phyloP scores from a whole-genome alignment of 495 filamentous ascomycete genomes.

The Lasiosphaeris hirsuta region DNA sequence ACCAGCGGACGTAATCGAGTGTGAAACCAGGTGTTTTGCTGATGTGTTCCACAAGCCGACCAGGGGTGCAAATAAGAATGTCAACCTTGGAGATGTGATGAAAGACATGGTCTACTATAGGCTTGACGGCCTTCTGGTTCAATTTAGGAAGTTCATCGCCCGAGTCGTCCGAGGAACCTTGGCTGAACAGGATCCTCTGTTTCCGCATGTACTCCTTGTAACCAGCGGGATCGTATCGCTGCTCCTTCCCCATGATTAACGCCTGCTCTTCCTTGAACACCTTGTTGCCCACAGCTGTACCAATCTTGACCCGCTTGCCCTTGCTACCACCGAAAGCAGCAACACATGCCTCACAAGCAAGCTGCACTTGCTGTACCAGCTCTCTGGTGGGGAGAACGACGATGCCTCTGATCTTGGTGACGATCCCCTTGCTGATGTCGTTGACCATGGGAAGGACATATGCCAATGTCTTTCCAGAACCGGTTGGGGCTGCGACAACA shows the following conservation, averaged over 20 bases:
- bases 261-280: constrained; percentile 72
- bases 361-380: constrained; percentile 76
- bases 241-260: constrained; percentile 58
- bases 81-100: constrained; percentile 68
- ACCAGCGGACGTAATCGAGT: constrained; percentile 72
- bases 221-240: constrained; percentile 40
- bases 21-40: constrained; percentile 77
- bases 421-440: constrained; percentile 55
- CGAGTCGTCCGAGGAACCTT: constrained; percentile 23
- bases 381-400: constrained; percentile 89
- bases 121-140: constrained; percentile 18
- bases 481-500: constrained; percentile 84
- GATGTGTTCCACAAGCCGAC: constrained; percentile 87
- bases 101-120: constrained; percentile 59
- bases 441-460: constrained; percentile 85
- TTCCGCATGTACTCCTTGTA: constrained; percentile 27
- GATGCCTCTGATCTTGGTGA: constrained; percentile 66
- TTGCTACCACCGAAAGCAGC: constrained; percentile 41
- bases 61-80: constrained; percentile 88
- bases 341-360: constrained; percentile 65
- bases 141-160: constrained; percentile 10
- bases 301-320: constrained; percentile 67
- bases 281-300: constrained; percentile 75
- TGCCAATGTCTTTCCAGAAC: constrained; percentile 89
- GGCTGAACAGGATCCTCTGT: constrained; percentile 12